These are phyloP conservation scores for Exophiala oligosperma DNA, from an alignment of 2,329 filamentous ascomycete genomes.

Conservation along the genomic window DNA sequence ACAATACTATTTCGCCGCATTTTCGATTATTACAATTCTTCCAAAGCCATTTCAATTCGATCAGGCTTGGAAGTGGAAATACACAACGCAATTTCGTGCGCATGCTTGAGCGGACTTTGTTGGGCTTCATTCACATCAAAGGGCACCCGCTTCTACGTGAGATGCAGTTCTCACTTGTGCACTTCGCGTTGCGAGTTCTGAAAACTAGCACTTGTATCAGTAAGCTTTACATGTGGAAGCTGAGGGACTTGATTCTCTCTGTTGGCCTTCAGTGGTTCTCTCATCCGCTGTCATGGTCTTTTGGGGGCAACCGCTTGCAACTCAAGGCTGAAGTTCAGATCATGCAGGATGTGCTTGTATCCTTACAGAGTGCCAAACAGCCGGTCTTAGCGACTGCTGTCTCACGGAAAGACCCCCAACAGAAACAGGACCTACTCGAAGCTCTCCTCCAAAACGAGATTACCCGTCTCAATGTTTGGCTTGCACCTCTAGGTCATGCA, in stretches of 20 bases:
- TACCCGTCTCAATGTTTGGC: conserved; percentile 81
- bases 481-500: conserved; percentile 70
- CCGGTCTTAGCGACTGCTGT: conserved; percentile 54
- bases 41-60: conserved; percentile 91
- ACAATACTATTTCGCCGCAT: conserved; percentile 84
- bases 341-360: conserved; percentile 70
- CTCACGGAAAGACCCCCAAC: conserved; percentile 65
- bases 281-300: conserved; percentile 82
- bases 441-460: conserved; percentile 83
- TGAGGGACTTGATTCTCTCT: conserved; percentile 87
- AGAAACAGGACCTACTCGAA: conserved; percentile 81
- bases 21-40: conserved; percentile 84
- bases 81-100: conserved; percentile 80
- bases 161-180: conserved; percentile 82
- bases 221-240: conserved; percentile 69
- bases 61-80: conserved; percentile 78
- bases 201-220: conserved; percentile 66
- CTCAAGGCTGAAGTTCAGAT: conserved; percentile 88
- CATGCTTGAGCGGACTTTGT: conserved; percentile 74
- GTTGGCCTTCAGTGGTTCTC: conserved; percentile 88
- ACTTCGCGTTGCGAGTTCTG: conserved; percentile 79
- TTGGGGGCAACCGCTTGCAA: conserved; percentile 89
- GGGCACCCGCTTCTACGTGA: conserved; percentile 87
- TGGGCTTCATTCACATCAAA: conserved; percentile 68
- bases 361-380: conserved; percentile 64